Conservation (phyloP, 2,329 filamentous ascomycete genomes). For the Ceratocystis harringtonii region DNA sequence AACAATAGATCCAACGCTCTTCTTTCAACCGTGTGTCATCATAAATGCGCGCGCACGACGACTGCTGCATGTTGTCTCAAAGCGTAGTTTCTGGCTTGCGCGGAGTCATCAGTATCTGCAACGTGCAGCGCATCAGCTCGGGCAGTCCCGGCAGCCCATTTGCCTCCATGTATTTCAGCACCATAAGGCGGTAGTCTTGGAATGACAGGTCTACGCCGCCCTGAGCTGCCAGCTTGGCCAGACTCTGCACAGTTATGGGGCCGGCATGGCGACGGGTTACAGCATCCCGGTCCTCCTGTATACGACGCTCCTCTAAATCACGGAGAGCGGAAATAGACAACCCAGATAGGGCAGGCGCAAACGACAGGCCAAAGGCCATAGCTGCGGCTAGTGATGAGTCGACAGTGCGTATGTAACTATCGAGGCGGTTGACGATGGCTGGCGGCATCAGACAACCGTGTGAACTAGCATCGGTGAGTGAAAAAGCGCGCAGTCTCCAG, state of each 20-base stretch:
- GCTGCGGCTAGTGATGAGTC: conserved; percentile 33
- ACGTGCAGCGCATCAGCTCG: conserved; percentile 63
- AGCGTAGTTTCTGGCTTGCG: conserved; percentile 20
- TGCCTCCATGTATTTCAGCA: conserved; percentile 51
- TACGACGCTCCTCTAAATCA: conserved; percentile 40
- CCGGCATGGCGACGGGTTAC: conserved; percentile 39
- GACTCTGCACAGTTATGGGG: conserved; percentile 53
- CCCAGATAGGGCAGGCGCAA: conserved; percentile 41
- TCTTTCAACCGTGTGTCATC: background rate
- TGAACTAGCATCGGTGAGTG: conserved; percentile 46
- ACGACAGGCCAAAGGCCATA: conserved; percentile 42
- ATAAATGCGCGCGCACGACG: background rate
- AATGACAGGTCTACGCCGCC: conserved; percentile 54
- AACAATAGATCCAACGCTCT: background rate
- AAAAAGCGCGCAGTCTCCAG: conserved; percentile 62
- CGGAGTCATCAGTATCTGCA: conserved; percentile 53
- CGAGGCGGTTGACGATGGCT: conserved; percentile 31
- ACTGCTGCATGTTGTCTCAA: background rate
- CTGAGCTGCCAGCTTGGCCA: conserved; percentile 45
- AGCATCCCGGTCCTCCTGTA: conserved; percentile 21
- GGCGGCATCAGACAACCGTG: conserved; percentile 38
- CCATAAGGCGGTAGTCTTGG: conserved; percentile 60
- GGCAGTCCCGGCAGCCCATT: conserved; percentile 51
- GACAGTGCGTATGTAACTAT: conserved; percentile 34
- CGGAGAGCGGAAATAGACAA: conserved; percentile 41